These are phyloP conservation scores for Infundibulicybe gibba DNA, from an alignment of 768 basidiomycete genomes.

Conservation along the genomic window DNA sequence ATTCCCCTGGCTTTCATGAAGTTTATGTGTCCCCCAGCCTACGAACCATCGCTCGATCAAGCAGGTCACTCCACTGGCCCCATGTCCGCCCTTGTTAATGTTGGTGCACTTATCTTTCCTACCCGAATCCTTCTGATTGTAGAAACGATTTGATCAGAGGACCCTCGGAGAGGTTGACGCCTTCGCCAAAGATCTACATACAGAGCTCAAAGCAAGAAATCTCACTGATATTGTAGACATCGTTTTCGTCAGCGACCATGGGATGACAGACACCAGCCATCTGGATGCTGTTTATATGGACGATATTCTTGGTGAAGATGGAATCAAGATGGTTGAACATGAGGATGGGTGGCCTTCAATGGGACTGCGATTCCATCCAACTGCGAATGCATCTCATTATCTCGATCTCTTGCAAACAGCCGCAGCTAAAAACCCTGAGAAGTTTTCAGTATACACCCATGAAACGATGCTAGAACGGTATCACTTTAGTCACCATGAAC, in stretches of 20 bases:
- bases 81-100: conserved; percentile 66
- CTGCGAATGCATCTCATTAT: conserved; percentile 54
- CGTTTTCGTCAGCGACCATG: conserved; percentile 87
- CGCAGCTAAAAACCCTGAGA: conserved; percentile 49
- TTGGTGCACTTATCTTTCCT: conserved; percentile 28
- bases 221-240: conserved; percentile 82
- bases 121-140: not conserved
- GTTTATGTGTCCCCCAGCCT: conserved; percentile 40
- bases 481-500: conserved; percentile 67
- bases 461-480: conserved; percentile 80
- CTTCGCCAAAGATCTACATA: conserved; percentile 70
- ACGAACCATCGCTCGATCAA: conserved; percentile 85
- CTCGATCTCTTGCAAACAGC: conserved; percentile 52
- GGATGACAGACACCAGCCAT: conserved; percentile 89
- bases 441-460: conserved; percentile 76
- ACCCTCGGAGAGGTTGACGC: conserved; percentile 66
- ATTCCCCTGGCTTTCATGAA: conserved; percentile 1
- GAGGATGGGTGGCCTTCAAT: conserved; percentile 90
- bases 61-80: conserved; percentile 76
- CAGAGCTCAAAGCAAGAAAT: conserved; percentile 63
- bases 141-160: conserved; percentile 31
- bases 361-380: conserved; percentile 70
- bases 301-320: conserved; percentile 69
- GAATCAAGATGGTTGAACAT: conserved; percentile 58
- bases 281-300: conserved; percentile 77